Evolutionary conservation across 805 yeast species (phyloP), one percentile per base, ranked within the genome.

Genomic region (Metschnikowia corniflorae): DNA sequence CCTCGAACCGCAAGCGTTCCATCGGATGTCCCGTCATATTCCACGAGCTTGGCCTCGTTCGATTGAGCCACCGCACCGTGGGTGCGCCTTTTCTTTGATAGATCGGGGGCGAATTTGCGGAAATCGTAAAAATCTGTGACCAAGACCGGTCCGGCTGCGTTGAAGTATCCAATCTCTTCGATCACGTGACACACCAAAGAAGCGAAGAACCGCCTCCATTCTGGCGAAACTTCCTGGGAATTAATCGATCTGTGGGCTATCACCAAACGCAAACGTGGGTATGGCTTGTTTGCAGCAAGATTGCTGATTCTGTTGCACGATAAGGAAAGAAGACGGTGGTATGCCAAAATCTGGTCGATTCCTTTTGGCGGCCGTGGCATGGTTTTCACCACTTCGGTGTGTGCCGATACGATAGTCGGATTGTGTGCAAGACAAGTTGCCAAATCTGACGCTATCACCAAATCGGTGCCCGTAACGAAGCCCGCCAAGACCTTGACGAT

Each of bases 1-100:
- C 91, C 93, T 38, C 91, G 63, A 2, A 75, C 62, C 43, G 70
- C 64, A 5, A 82, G 49, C 48, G 66, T 66, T 6, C 88, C 87
- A 3, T 10, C 3, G 26, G 62, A 61, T 12, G 55, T 50, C 2
- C 58, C 54, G 35, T 61, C 55, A 17, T 65, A 63, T 10, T 46
- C 33, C 20, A 46, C 32, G 8, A 81, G 45, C 54, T 82, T 82
- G 18, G 78, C 63, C 42, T 83, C 91, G 33, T 78, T 40, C 2
- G 80, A 63, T 37, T 81, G 81, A 0, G 77, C 66, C 6, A 82
- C 53, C 22, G 83, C 71, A 0, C 91, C 93, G 13, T 33, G 19
- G 5, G 33, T 21, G 13, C 29, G 26, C 6, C 34, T 29, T n/a
- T 26, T 29, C 3, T 28, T 16, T 5, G 36, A 19, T 3, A 32